phyloP scores from a whole-genome alignment of 768 basidiomycete species.

The Mycena belliarum region DNA sequence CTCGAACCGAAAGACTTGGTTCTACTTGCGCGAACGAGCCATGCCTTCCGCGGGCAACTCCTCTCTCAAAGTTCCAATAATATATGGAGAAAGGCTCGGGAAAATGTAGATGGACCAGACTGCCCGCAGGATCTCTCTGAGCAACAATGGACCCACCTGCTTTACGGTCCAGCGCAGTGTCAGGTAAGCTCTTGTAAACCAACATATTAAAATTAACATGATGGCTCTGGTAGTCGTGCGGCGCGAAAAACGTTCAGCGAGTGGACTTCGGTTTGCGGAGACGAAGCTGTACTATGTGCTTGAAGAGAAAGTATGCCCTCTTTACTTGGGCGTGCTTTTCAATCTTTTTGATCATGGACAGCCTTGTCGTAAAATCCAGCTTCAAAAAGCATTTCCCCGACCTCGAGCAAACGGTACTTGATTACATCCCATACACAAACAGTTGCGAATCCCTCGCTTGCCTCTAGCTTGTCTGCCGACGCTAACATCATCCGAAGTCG shows the following conservation, averaged over 20 bases:
- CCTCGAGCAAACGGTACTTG: conserved; percentile 27
- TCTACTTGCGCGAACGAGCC: conserved; percentile 29
- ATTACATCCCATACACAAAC: conserved; percentile 33
- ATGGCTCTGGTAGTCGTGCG: conserved; percentile 14
- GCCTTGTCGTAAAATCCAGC: conserved; percentile 29
- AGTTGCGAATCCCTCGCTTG: conserved; percentile 20
- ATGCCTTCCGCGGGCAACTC: conserved; percentile 28
- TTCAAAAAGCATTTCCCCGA: conserved; percentile 29
- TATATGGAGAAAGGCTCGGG: conserved; percentile 27
- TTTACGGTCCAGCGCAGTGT: conserved; percentile 25
- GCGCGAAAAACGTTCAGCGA: conserved; percentile 14
- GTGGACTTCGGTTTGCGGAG: conserved; percentile 22
- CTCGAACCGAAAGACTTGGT: conserved; percentile 34
- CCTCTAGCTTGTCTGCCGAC: not conserved
- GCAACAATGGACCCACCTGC: conserved; percentile 28
- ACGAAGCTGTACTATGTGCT: conserved; percentile 18
- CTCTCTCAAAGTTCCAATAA: conserved; percentile 19
- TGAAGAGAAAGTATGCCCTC: conserved; percentile 20
- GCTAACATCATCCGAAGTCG: conserved; percentile 24
- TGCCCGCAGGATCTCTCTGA: conserved; percentile 27
- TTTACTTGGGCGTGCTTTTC: not conserved
- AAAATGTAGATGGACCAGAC: conserved; percentile 23
- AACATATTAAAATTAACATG: not conserved
- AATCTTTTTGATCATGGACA: conserved; percentile 7
- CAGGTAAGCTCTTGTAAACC: conserved; percentile 5